Conservation (phyloP, 352 stramenopile species). For the Phytophthora quininea region DNA sequence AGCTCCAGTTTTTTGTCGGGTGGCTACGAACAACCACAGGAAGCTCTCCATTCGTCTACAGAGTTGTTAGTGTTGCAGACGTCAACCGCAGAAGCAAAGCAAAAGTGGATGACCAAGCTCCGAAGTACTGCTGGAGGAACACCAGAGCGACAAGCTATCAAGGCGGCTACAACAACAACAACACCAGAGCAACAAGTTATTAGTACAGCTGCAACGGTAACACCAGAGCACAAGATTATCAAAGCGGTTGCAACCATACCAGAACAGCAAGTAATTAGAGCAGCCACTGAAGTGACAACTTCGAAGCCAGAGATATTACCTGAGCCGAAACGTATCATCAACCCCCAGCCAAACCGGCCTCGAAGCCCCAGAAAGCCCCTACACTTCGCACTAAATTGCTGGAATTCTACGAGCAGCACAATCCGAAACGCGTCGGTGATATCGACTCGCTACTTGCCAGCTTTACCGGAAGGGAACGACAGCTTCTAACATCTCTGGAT, state of each 20-base stretch:
- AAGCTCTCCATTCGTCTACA: neutral
- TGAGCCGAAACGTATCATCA: neutral
- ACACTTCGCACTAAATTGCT: conserved; percentile 60
- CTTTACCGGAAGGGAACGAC: conserved; percentile 60
- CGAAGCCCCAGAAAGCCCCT: conserved; percentile 3
- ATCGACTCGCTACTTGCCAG: conserved; percentile 73
- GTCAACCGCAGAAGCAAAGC: conserved; percentile 46
- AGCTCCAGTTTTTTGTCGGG: conserved; percentile 37
- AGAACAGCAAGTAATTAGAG: neutral
- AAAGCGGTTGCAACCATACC: neutral
- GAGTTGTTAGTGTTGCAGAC: conserved; percentile 47
- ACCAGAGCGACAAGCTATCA: neutral
- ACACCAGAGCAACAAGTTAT: neutral
- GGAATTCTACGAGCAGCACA: conserved; percentile 91
- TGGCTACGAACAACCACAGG: conserved; percentile 12
- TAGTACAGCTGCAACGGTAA: conserved; percentile 28
- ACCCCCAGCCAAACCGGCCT: neutral
- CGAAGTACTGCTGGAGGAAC: conserved; percentile 45
- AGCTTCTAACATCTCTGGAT: conserved; percentile 68
- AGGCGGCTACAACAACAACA: neutral
- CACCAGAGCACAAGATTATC: neutral
- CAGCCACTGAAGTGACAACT: neutral
- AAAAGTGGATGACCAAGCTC: conserved; percentile 63
- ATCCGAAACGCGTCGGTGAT: conserved; percentile 87
- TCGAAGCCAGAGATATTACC: neutral